Conservation (phyloP, 305 asterid species). For the Fraxinus paxiana region DNA sequence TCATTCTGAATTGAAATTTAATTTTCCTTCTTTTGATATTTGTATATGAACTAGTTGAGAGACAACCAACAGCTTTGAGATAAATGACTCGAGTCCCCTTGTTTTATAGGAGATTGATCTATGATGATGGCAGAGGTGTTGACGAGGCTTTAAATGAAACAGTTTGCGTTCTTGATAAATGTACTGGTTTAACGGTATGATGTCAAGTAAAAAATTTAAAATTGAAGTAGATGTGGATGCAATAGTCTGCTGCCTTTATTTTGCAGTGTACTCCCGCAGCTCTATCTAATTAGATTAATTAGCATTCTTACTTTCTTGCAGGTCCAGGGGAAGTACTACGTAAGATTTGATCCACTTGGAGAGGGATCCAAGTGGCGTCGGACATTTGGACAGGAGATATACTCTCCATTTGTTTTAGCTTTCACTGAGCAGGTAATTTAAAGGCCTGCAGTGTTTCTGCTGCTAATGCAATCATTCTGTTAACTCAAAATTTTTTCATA, state of each 20-base stretch:
- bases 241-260: background rate
- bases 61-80: background rate
- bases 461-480: background rate
- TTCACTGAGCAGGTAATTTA: constrained; percentile 73
- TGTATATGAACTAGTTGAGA: background rate
- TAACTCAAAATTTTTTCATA: constrained; percentile 6
- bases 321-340: constrained; percentile 82
- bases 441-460: background rate
- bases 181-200: constrained; percentile 71
- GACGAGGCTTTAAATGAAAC: constrained; percentile 86
- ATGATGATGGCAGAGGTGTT: constrained; percentile 89
- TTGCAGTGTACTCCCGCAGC: background rate
- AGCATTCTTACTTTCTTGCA: constrained; percentile 25
- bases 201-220: background rate
- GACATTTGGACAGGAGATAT: constrained; percentile 83
- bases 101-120: constrained; percentile 73
- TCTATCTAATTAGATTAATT: background rate
- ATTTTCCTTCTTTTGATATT: constrained; percentile 3
- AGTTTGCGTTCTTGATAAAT: constrained; percentile 48
- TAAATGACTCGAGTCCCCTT: constrained; percentile 21
- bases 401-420: constrained; percentile 87
- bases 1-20: background rate
- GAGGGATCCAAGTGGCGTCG: constrained; percentile 99
- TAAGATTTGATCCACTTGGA: constrained; percentile 75
- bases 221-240: background rate